Conservation (phyloP, 768 basidiomycete species). For the Lentinus tigrinus region DNA sequence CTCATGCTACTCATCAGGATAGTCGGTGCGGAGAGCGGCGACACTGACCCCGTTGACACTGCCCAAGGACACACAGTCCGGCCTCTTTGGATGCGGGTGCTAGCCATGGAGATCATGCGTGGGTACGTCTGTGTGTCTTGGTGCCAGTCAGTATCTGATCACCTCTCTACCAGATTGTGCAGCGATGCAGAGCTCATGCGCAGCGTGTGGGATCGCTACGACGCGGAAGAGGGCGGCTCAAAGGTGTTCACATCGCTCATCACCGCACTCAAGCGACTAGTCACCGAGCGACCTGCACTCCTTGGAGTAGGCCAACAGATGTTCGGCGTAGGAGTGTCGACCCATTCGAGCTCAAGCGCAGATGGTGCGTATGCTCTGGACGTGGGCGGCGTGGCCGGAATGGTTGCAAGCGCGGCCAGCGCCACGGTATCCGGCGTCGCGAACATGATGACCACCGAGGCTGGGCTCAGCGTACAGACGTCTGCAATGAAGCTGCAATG, state of each 20-base stretch:
- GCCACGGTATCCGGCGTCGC: constrained; percentile 83
- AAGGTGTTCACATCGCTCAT: constrained; percentile 79
- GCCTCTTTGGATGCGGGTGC: constrained; percentile 85
- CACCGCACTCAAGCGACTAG: constrained; percentile 78
- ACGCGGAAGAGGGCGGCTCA: constrained; percentile 55
- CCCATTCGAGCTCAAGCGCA: constrained; percentile 30
- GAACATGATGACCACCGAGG: constrained; percentile 76
- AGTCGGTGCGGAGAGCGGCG: constrained; percentile 51
- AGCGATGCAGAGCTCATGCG: constrained; percentile 78
- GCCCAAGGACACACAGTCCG: constrained; percentile 30
- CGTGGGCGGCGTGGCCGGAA: constrained; percentile 70
- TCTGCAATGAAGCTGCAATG: constrained; percentile 91
- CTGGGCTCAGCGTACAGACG: constrained; percentile 67
- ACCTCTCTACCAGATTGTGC: constrained; percentile 51
- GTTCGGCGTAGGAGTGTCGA: constrained; percentile 69
- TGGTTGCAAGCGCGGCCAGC: constrained; percentile 80
- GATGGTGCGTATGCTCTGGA: constrained; percentile 57
- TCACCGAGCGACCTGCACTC: constrained; percentile 85
- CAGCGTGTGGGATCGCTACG: constrained; percentile 78
- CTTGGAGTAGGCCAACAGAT: constrained; percentile 81
- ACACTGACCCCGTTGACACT: constrained; percentile 19
- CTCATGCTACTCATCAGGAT: constrained; percentile 69
- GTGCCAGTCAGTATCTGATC: neutral
- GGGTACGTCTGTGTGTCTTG: constrained; percentile 46
- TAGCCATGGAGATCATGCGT: constrained; percentile 90